Base-by-base conservation (phyloP, 2,329 filamentous ascomycete species). In the Monilinia laxa region DNA sequence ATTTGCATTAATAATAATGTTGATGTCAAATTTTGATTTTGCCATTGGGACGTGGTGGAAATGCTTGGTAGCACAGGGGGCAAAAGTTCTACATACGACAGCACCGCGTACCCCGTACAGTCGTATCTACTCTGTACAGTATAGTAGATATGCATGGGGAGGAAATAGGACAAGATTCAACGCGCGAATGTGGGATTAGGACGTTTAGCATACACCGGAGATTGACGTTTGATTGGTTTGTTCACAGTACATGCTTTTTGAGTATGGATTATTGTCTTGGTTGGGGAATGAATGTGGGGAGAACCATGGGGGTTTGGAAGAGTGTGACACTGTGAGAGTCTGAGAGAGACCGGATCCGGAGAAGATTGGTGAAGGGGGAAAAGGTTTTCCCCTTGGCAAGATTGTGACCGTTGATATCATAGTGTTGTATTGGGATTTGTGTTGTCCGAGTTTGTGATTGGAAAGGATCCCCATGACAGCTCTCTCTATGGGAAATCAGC, bases 401-500 rank as follows among this genome's bases (percentile, higher is more conserved):
- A 42, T 42, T 42, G 40, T 42, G 12, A 16, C 12, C 40, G 16
- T 42, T 14, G 12, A 42, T 42, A 16, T 42, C 18, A 40, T 12
- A 9, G 38, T 4, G 4, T 38, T 2, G 52, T 55, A 3, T 55
- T 58, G n/a, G 38, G 47, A 25, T 51, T 52, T 28, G 56, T n/a
- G 25, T 31, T 47, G 42, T 23, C n/a, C 57, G n/a, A 23, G 57
- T 38, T 23, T 35, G 20, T 20, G 28, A 31, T 14, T 60, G 42
- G 42, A 60, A 28, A 53, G 23, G 47, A 52, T 20, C 49, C 4
- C 54, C 54, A 25, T 52, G 54, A 38, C 23, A 28, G n/a, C n/a
- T 60, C 54, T 59, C 54, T 55, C 20, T 20, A 59, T 52, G 63
- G 63, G 63, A 54, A 65, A 58, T 59, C 45, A 20, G 31, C 28